Base-by-base conservation (phyloP, 306 rosid genomes). In the Myrica gale region DNA sequence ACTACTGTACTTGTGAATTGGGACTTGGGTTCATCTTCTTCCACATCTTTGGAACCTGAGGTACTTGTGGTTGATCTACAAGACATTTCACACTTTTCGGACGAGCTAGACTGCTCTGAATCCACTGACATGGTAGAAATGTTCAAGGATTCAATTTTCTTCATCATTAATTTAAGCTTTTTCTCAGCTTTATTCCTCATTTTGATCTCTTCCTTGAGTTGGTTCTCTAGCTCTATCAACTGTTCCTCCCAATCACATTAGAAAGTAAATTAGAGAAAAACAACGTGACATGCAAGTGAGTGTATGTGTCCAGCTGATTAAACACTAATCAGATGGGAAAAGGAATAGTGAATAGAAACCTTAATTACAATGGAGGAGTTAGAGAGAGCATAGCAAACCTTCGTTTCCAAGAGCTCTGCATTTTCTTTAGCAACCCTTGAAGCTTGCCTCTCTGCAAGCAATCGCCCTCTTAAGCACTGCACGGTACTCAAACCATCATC, bases 401-500 rank as follows among this genome's bases (percentile, higher is more conserved):
- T 92, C 50, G 79, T 79, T 60, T 42, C 91, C 88, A 89, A 74
- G 74, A 84, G 71, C 72, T 90, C 90, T 48, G 82, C 89, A 76
- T 84, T 73, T 39, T 85, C 84, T 53, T 89, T 94, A n/a, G 98
- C 97, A 52, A 73, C 67, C 78, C 68, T 89, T 77, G 98, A 94
- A 72, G 93, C 95, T 53, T 90, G 95, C 79, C 98, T 94, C 74
- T 94, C 97, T 61, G 96, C 95, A 10, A 92, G 83, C 73, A 94
- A 85, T 74, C 96, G 90, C 74, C 98, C 96, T 88, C 98, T 89
- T 12, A 94, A 84, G 78, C 90, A 89, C 57, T 82, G 93, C 57
- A 92, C 76, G 62, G 93, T 92, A 68, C 79, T 89, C 81, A 88
- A 67, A 84, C 85, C 79, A 68, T 85, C 88, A 43, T 82, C 85